phyloP scores from a whole-genome alignment of 805 yeast species.

The Pichia exigua region DNA sequence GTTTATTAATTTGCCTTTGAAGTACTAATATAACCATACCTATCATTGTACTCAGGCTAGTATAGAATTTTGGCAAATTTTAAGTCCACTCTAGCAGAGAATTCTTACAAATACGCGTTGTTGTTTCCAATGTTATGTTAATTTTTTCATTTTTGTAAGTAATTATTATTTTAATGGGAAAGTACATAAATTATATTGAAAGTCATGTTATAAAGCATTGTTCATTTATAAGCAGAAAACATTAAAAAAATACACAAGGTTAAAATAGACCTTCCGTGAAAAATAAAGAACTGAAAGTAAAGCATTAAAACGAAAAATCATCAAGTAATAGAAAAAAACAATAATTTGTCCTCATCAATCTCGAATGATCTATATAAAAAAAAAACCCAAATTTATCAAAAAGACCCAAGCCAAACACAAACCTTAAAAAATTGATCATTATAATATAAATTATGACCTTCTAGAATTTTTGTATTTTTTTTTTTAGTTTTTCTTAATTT shows the following conservation, averaged over 20 bases:
- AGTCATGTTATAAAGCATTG: background rate
- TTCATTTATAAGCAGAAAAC: background rate
- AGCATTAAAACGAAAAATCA: constrained; percentile 10
- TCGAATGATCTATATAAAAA: background rate
- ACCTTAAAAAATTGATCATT: background rate
- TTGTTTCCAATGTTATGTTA: too few species aligned
- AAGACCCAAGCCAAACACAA: constrained; percentile 3
- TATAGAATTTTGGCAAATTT: too few species aligned
- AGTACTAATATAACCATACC: too few species aligned
- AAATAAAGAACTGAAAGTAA: constrained; percentile 7
- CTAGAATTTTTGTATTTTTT: background rate
- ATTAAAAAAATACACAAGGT: constrained; percentile 1
- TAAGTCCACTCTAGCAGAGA: too few species aligned
- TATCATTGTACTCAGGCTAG: too few species aligned
- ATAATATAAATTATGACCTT: background rate
- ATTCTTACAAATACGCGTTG: too few species aligned
- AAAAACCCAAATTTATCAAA: constrained; percentile 3
- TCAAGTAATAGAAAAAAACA: background rate
- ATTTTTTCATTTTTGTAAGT: too few species aligned
- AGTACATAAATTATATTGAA: background rate
- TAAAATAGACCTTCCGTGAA: background rate
- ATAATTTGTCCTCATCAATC: background rate
- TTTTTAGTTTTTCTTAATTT: background rate
- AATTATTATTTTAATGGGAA: background rate
- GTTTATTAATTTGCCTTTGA: too few species aligned